phyloP scores from a whole-genome alignment of 2,329 filamentous ascomycete species.

The Ophiostoma australiae region DNA sequence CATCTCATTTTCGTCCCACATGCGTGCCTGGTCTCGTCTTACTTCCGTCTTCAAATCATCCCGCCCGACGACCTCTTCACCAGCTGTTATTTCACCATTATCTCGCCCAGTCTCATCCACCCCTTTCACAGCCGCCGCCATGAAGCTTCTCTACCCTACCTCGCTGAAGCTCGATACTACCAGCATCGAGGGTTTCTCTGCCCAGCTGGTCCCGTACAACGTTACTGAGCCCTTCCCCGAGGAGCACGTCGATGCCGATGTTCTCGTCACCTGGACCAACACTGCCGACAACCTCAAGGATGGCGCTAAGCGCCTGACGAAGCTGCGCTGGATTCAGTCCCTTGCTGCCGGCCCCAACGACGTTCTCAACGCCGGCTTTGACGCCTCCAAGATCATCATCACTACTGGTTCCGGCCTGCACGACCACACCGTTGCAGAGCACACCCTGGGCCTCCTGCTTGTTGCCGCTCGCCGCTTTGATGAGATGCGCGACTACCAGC shows the following conservation, averaged over 20 bases:
- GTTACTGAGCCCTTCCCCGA: conserved; percentile 41
- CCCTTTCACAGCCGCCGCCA: conserved; percentile 13
- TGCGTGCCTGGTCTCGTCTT: conserved; percentile 18
- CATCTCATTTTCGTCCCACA: background rate
- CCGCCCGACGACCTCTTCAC: conserved; percentile 2
- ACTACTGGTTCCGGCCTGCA: conserved; percentile 46
- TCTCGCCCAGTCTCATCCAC: conserved; percentile 1
- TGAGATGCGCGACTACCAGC: conserved; percentile 45
- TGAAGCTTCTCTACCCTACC: conserved; percentile 32
- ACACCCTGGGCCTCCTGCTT: conserved; percentile 42
- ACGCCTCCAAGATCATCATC: conserved; percentile 36
- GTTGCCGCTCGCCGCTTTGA: conserved; percentile 39
- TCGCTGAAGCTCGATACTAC: conserved; percentile 29
- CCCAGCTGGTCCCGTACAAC: conserved; percentile 34
- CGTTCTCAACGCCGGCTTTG: conserved; percentile 45
- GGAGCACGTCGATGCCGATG: conserved; percentile 42
- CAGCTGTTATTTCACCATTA: background rate
- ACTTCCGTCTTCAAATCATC: background rate
- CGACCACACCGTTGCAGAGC: conserved; percentile 47
- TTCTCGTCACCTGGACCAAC: conserved; percentile 46
- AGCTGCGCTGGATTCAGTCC: conserved; percentile 47
- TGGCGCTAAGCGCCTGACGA: conserved; percentile 40
- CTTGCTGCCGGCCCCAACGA: conserved; percentile 48
- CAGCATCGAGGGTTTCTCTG: conserved; percentile 29
- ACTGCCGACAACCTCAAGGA: conserved; percentile 41